Percentiles rank a stretch among this genome's conserved stretches.
Conservation (phyloP, 2,329 filamentous ascomycete genomes). For the Xylaria sp. region DNA sequence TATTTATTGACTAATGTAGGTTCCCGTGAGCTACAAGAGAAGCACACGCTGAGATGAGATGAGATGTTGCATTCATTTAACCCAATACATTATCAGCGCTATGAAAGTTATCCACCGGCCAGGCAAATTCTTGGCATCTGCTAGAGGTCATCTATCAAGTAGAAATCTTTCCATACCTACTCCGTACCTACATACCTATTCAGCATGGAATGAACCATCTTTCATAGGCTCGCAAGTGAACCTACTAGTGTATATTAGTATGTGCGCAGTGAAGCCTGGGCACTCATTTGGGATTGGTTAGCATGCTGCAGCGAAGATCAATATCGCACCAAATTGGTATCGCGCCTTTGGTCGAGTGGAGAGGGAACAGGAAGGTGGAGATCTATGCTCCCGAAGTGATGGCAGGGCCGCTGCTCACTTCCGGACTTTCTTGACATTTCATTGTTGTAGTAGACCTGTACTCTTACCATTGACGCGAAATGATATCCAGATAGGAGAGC, state of each 20-base stretch:
- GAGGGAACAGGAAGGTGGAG: not conserved
- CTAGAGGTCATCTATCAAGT: not conserved
- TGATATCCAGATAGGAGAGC: not conserved
- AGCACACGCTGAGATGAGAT: too few relatives aligned
- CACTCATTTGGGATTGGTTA: slow-evolving; percentile 22
- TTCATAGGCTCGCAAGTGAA: not conserved
- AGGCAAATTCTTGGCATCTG: too few relatives aligned
- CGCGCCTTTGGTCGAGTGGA: not conserved
- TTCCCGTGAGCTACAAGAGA: too few relatives aligned
- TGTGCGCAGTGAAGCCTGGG: not conserved
- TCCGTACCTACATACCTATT: not conserved
- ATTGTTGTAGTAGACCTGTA: not conserved
- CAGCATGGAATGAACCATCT: not conserved
- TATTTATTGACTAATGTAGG: too few relatives aligned
- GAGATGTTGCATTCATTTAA: too few relatives aligned
- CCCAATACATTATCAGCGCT: too few relatives aligned
- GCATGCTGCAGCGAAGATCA: slow-evolving; percentile 24
- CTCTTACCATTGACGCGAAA: not conserved
- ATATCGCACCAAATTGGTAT: slow-evolving; percentile 29
- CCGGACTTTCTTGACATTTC: not conserved
- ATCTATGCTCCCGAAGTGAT: not conserved
- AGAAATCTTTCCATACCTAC: not conserved
- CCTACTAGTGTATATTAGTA: not conserved
- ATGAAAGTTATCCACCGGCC: too few relatives aligned
- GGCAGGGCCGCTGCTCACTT: slow-evolving; percentile 16